Evolutionary conservation across 371 early-diverging fungal genomes (phyloP).

Genomic region (Mortierella sp.): DNA sequence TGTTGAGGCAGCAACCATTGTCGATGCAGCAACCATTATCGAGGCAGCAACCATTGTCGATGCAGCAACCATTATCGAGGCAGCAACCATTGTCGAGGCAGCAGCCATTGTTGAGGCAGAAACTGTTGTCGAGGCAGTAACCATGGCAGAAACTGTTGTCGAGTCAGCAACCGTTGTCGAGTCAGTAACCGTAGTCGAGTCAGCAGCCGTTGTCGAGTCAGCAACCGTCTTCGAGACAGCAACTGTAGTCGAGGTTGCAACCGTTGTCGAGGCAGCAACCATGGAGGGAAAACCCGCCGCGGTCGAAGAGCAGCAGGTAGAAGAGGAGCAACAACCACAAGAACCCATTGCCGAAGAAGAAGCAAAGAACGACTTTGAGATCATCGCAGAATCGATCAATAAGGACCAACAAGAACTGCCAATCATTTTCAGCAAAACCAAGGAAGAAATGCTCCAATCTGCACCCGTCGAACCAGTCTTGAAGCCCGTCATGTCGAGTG

Average conservation of each 20-base stretch:
- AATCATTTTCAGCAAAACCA: slow-evolving; percentile 12
- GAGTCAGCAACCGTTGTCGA: neutral
- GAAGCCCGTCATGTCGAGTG: neutral
- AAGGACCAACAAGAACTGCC: neutral
- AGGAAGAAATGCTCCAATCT: slow-evolving; percentile 34
- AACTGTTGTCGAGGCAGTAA: neutral
- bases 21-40: no score
- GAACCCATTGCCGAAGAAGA: neutral
- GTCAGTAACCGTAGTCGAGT: neutral
- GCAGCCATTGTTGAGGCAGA: no score
- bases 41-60: neutral
- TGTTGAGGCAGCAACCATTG: neutral
- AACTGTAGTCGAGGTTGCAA: neutral
- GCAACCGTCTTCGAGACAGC: neutral
- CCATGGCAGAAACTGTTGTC: no score
- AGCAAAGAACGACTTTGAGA: neutral
- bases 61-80: neutral
- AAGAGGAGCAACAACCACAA: neutral
- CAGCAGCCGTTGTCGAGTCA: neutral
- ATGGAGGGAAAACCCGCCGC: neutral
- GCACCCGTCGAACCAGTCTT: slow-evolving; percentile 21
- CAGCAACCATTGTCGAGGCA: neutral
- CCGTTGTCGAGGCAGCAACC: neutral
- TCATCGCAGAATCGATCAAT: neutral
- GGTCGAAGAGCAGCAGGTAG: neutral